A percentile compares a stretch with the other conserved stretches of the same genome.
phyloP scores from a whole-genome alignment of 176 grass and related monocot species.

The Triticum turgidum region DNA sequence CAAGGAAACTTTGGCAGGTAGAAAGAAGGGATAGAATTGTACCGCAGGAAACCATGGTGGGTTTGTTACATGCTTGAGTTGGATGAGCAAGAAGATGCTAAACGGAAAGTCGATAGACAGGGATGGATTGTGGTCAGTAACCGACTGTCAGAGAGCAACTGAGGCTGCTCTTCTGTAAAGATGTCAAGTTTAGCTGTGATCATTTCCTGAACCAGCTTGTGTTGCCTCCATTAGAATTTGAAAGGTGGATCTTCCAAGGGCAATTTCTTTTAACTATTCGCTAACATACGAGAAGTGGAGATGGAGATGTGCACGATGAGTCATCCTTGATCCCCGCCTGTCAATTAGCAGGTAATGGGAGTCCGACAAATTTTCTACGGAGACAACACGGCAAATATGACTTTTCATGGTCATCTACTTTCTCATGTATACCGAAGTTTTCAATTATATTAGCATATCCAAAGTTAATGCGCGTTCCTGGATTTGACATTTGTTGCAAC shows the following conservation, averaged over 20 bases:
- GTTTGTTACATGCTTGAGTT: constrained; percentile 40
- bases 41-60: constrained; percentile 36
- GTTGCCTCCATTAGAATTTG: constrained; percentile 1
- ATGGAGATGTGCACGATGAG: constrained; percentile 34
- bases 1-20: constrained; percentile 44
- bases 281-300: constrained; percentile 7
- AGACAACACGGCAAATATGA: constrained; percentile 16
- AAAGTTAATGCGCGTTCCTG: not conserved
- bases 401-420: constrained; percentile 8
- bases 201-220: constrained; percentile 30
- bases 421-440: not conserved
- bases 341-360: constrained; percentile 24
- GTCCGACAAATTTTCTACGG: constrained; percentile 1
- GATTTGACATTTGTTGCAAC: constrained; percentile 31
- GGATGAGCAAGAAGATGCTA: constrained; percentile 40
- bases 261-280: not conserved
- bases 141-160: constrained; percentile 31
- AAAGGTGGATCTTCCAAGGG: not conserved
- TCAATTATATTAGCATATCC: constrained; percentile 19
- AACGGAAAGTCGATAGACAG: constrained; percentile 24
- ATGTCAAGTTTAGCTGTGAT: constrained; percentile 18
- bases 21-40: constrained; percentile 39
- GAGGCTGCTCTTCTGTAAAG: constrained; percentile 27
- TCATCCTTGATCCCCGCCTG: constrained; percentile 5
- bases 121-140: constrained; percentile 36